Conservation (phyloP, 306 rosid genomes). For the Trifolium pratense region DNA sequence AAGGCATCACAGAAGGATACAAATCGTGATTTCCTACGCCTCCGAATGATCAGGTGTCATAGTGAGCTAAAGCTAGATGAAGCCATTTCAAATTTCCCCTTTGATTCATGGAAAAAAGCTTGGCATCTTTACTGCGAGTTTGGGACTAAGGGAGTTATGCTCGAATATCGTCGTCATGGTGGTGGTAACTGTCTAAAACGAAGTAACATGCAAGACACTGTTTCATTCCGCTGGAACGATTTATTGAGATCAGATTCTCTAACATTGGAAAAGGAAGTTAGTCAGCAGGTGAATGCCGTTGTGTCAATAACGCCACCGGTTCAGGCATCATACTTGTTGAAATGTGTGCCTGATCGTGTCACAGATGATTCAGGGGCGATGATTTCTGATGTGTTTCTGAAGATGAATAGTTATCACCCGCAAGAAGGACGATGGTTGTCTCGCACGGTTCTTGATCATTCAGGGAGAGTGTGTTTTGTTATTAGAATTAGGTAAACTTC, state of each 20-base stretch:
- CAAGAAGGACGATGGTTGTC: conserved; percentile 99
- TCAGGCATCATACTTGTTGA: conserved; percentile 84
- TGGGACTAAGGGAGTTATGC: conserved; percentile 77
- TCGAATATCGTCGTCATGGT: conserved; percentile 60
- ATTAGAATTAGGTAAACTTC: conserved; percentile 70
- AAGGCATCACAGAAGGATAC: conserved; percentile 52
- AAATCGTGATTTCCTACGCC: conserved; percentile 55
- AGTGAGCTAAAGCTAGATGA: conserved; percentile 75
- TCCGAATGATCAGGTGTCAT: conserved; percentile 73
- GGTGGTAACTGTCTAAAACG: conserved; percentile 70
- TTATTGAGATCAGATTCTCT: conserved; percentile 75
- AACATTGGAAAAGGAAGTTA: conserved; percentile 62
- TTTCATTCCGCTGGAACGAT: conserved; percentile 75
- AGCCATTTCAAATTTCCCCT: conserved; percentile 53
- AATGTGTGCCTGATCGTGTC: conserved; percentile 90
- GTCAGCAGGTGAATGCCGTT: conserved; percentile 57
- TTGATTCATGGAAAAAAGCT: conserved; percentile 72
- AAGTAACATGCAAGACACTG: conserved; percentile 50
- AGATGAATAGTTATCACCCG: conserved; percentile 81
- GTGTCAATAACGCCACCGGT: conserved; percentile 88
- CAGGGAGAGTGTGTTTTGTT: conserved; percentile 93
- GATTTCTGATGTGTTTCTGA: conserved; percentile 85
- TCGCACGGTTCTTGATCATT: conserved; percentile 93
- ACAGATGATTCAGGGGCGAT: conserved; percentile 90
- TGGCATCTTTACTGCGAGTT: conserved; percentile 93